phyloP scores from a whole-genome alignment of 306 rosid species.

The Hippophae gyantsensis region DNA sequence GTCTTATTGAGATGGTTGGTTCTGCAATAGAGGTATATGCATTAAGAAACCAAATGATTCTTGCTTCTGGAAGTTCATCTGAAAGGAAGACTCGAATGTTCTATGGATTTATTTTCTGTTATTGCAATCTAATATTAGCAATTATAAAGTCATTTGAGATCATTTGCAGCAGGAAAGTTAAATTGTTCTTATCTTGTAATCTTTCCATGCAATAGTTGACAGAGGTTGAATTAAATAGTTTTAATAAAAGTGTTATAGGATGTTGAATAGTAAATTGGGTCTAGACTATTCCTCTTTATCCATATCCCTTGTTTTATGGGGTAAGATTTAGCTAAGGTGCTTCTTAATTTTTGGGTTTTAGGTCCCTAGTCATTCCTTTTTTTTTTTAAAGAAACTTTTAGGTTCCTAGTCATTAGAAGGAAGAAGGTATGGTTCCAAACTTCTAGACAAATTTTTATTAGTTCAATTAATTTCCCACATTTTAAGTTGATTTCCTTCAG shows the following conservation, averaged over 20 bases:
- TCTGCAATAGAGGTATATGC: conserved; percentile 69
- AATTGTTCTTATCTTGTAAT: not conserved
- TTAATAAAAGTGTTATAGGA: not conserved
- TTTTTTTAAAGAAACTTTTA: too few species aligned
- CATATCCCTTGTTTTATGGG: not conserved
- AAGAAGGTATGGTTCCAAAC: not conserved
- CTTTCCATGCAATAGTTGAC: not conserved
- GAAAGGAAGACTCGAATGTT: too few species aligned
- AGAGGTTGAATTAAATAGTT: not conserved
- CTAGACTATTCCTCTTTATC: not conserved
- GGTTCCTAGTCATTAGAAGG: not conserved
- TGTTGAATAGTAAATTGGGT: not conserved
- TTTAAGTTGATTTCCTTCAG: too few species aligned
- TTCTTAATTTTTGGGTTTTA: not conserved
- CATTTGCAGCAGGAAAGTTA: too few species aligned
- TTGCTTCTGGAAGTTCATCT: not conserved
- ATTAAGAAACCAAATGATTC: not conserved
- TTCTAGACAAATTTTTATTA: too few species aligned
- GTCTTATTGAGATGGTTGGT: conserved; percentile 68
- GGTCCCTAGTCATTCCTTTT: not conserved
- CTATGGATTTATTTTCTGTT: too few species aligned
- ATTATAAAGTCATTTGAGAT: too few species aligned
- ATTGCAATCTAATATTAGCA: too few species aligned
- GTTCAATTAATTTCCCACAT: too few species aligned
- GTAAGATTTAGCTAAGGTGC: not conserved